Percentiles rank a stretch among this genome's conserved stretches.
Conservation (phyloP, 2,329 filamentous ascomycete genomes). For the Graphiopsis chlorocephala region DNA sequence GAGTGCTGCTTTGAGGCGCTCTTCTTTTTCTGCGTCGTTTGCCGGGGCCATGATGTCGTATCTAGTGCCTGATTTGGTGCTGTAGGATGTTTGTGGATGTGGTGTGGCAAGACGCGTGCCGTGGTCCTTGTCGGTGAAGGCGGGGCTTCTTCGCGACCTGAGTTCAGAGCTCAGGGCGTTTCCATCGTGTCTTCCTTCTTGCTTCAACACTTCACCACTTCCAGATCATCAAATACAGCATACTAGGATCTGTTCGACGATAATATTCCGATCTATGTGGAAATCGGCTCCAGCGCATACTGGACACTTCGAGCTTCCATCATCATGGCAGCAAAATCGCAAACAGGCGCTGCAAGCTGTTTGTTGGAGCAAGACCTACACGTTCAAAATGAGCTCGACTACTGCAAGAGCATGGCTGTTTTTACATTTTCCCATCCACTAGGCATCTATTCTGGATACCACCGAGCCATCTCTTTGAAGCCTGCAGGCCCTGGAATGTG, state of each 20-base stretch:
- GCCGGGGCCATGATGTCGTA: not conserved
- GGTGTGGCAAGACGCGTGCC: not conserved
- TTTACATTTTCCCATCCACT: not conserved
- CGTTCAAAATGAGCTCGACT: not conserved
- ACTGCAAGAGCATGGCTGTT: not conserved
- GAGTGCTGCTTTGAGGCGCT: slow-evolving; percentile 80
- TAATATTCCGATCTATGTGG: not conserved
- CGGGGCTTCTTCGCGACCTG: not conserved
- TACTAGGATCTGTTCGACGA: not conserved
- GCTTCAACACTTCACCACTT: not conserved
- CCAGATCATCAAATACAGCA: not conserved
- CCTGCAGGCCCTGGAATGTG: slow-evolving; percentile 7
- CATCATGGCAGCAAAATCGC: not conserved
- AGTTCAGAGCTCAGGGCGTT: not conserved
- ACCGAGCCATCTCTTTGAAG: not conserved
- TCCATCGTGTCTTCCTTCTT: not conserved
- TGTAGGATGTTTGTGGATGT: not conserved
- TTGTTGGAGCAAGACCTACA: not conserved
- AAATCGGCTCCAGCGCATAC: too few species aligned
- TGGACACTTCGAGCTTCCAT: not conserved
- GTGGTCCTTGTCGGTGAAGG: not conserved
- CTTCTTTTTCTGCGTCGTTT: slow-evolving; percentile 23
- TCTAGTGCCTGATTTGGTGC: not conserved
- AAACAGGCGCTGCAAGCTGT: not conserved
- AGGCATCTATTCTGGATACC: not conserved